Evolutionary conservation across 73 alveolate species (phyloP), one percentile per base, ranked within the genome.

Genomic region (Breviolum minutum): DNA sequence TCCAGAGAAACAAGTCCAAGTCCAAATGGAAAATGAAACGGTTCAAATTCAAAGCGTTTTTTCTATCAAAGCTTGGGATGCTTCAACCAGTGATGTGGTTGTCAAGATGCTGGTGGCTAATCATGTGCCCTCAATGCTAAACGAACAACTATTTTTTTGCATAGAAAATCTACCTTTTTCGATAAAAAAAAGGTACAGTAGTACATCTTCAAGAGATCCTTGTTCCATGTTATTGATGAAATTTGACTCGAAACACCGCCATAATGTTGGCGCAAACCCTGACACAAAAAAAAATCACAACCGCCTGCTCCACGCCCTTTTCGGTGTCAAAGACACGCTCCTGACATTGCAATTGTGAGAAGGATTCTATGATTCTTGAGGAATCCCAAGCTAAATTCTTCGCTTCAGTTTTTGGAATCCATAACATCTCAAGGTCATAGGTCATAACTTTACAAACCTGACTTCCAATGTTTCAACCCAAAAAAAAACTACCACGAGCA

Each of bases 261-360:
- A 17, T 11, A 17, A 13, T 66, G 11, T 66, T 66, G 74, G 74
- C 17, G 74, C 74, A 13, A 13, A 17, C 74, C 17, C 74, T 66
- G 24, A 66, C 24, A 11, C 32, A 71, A 20, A 20, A 5, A 63
- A 94, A n/a, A n/a, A n/a, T n/a, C n/a, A n/a, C n/a, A n/a, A n/a
- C 97, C 95, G 64, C 99, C 94, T 99, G 99, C 85, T 94, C 97
- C n/a, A 99, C 99, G 29, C 99, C 99, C 70, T 99, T 94, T 22
- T 95, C 95, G 74, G 99, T 97, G 68, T 71, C 87, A 87, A 93
- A 99, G 87, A 99, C 99, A 63, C 99, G 99, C 99, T 99, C 99
- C 95, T 87, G 81, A 27, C 71, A 14, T 32, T 7, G 24, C 77
- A 14, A 14, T 17, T 14, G 77, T 73, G 32, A 9, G 60, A 0